Conservation (phyloP, 257 asterid genomes). For the Nicotiana sylvestris region DNA sequence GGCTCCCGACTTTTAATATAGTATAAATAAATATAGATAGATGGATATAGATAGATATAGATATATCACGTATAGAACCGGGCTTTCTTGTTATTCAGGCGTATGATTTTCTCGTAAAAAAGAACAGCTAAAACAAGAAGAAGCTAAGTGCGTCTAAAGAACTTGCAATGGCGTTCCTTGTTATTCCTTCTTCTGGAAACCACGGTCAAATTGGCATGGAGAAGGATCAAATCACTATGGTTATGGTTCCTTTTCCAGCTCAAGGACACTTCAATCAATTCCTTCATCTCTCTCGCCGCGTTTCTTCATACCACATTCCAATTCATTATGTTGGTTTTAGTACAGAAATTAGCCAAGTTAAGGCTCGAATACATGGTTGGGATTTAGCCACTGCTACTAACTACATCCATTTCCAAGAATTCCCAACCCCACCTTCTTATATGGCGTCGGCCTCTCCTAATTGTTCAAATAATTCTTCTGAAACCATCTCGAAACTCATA, state of each 20-base stretch:
- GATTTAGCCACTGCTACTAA: not conserved
- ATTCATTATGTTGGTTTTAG: conserved; percentile 2
- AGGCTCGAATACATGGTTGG: not conserved
- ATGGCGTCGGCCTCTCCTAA: not conserved
- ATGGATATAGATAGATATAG: no score
- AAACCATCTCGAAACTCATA: not conserved
- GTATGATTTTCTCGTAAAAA: not conserved
- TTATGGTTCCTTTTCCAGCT: not conserved
- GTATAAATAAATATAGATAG: no score
- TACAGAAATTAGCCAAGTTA: not conserved
- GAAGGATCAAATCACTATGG: not conserved
- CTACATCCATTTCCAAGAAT: not conserved
- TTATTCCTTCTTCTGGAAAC: not conserved
- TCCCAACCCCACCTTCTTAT: not conserved
- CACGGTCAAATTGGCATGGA: not conserved
- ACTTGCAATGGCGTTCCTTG: not conserved
- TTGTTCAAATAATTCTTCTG: not conserved
- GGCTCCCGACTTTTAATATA: no score
- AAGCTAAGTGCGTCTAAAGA: not conserved
- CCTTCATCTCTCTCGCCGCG: not conserved
- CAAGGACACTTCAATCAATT: conserved; percentile 9
- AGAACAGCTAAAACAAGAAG: not conserved
- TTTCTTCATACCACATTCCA: not conserved
- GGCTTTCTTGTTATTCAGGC: not conserved
- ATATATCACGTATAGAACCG: not conserved